phyloP scores from a whole-genome alignment of 257 asterid genomes.

The Solanum rostratum region DNA sequence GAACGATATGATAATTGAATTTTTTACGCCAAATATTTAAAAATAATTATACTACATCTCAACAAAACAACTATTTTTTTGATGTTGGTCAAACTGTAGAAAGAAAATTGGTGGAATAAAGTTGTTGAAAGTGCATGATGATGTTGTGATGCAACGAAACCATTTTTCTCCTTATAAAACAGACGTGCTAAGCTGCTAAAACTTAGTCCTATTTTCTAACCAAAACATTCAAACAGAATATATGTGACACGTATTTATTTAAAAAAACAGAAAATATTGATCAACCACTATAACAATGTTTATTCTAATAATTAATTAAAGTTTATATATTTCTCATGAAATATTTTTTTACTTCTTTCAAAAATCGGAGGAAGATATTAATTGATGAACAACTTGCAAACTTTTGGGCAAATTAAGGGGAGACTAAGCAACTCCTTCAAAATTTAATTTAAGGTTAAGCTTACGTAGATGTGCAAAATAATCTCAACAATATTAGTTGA shows the following conservation, averaged over 20 bases:
- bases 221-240: not conserved
- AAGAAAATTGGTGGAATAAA: constrained; percentile 13
- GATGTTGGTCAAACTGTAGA: constrained; percentile 4
- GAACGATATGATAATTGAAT: no score
- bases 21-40: not conserved
- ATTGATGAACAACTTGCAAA: constrained; percentile 25
- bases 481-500: constrained; percentile 32
- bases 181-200: not conserved
- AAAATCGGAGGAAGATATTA: not conserved
- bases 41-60: not conserved
- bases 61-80: not conserved
- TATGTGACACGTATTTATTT: not conserved
- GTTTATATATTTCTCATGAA: not conserved
- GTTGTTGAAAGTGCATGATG: constrained; percentile 31
- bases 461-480: not conserved
- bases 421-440: not conserved
- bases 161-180: not conserved
- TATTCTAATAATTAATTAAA: not conserved
- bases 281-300: constrained; percentile 11
- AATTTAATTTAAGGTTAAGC: constrained; percentile 5
- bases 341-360: not conserved
- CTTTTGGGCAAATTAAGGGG: constrained; percentile 20
- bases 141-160: constrained; percentile 26
- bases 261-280: constrained; percentile 5
- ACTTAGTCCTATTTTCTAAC: not conserved